These are phyloP conservation scores for Neopestalotiopsis sp. DNA, from an alignment of 2,329 filamentous ascomycete species.

Conservation along the genomic window DNA sequence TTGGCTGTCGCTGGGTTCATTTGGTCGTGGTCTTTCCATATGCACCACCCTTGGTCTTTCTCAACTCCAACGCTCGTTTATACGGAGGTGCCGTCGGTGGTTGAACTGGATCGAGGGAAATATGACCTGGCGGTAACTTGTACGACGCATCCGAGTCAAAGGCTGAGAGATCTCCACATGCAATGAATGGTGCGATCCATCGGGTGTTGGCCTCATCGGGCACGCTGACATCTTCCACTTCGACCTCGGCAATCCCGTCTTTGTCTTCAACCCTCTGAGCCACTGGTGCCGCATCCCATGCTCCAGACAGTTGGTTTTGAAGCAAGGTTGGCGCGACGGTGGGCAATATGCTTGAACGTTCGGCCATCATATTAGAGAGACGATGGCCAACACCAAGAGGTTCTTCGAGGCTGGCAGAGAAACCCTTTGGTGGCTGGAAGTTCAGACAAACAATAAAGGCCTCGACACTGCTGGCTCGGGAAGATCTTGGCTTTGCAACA, in stretches of 20 bases:
- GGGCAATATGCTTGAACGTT: slow-evolving; percentile 45
- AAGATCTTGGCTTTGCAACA: slow-evolving; percentile 92
- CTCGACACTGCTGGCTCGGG: slow-evolving; percentile 94
- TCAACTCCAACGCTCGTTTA: slow-evolving; percentile 85
- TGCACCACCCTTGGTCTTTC: slow-evolving; percentile 75
- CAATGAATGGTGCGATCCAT: slow-evolving; percentile 95
- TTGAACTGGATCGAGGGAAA: slow-evolving; percentile 90
- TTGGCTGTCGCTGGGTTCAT: not conserved
- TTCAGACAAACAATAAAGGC: slow-evolving; percentile 95
- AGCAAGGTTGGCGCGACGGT: slow-evolving; percentile 46
- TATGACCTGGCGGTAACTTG: slow-evolving; percentile 81
- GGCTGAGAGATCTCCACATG: slow-evolving; percentile 93
- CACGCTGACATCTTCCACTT: slow-evolving; percentile 52
- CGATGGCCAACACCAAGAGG: slow-evolving; percentile 70
- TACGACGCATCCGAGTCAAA: slow-evolving; percentile 98
- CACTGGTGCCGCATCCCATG: slow-evolving; percentile 44
- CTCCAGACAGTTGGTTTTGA: slow-evolving; percentile 50
- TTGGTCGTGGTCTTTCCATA: slow-evolving; percentile 70
- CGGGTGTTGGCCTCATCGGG: slow-evolving; percentile 51
- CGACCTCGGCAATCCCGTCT: slow-evolving; percentile 50
- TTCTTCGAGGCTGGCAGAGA: slow-evolving; percentile 75
- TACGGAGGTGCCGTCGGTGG: slow-evolving; percentile 96
- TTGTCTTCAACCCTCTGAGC: slow-evolving; percentile 26
- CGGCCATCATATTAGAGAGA: slow-evolving; percentile 54
- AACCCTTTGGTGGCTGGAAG: slow-evolving; percentile 80